Conservation (phyloP, 176 grass and related monocot genomes). For the Paspalum vaginatum region DNA sequence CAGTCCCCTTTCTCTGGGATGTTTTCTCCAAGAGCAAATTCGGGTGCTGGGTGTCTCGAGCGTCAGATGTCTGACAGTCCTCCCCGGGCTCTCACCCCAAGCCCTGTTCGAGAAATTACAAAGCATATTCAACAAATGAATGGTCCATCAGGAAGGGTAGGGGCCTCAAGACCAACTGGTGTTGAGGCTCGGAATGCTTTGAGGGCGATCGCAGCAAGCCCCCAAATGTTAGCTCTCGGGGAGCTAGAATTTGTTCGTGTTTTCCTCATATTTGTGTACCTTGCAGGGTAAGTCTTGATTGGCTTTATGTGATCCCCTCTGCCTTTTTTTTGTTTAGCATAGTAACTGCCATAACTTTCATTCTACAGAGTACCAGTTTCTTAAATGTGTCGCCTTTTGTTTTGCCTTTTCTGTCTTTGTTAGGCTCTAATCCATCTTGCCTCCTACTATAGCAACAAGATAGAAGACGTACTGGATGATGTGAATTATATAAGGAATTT, state of each 20-base stretch:
- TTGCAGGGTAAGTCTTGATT: constrained; percentile 43
- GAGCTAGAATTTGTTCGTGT: constrained; percentile 60
- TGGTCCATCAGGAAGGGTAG: background rate
- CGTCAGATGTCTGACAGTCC: background rate
- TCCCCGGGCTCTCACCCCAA: background rate
- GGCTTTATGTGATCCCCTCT: constrained; percentile 8
- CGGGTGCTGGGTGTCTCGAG: background rate
- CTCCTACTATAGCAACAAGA: constrained; percentile 50
- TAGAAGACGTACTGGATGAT: constrained; percentile 58
- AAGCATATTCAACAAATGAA: constrained; percentile 17
- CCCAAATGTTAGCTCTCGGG: constrained; percentile 55
- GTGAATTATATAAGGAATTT: constrained; percentile 43
- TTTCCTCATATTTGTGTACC: constrained; percentile 53
- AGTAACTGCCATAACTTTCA: background rate
- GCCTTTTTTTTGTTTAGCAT: no score
- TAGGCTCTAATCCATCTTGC: constrained; percentile 10
- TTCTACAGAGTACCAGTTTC: constrained; percentile 12
- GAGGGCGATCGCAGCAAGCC: background rate
- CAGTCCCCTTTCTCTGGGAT: background rate
- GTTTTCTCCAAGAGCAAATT: background rate
- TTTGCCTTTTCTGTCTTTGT: background rate
- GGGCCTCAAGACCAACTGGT: background rate
- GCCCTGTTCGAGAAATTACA: constrained; percentile 20
- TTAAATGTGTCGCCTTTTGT: background rate
- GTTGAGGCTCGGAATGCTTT: background rate